A percentile compares a stretch with the other conserved stretches of the same genome.
phyloP scores from a whole-genome alignment of 495 filamentous ascomycete species.

The Aspergillus egyptiacus region DNA sequence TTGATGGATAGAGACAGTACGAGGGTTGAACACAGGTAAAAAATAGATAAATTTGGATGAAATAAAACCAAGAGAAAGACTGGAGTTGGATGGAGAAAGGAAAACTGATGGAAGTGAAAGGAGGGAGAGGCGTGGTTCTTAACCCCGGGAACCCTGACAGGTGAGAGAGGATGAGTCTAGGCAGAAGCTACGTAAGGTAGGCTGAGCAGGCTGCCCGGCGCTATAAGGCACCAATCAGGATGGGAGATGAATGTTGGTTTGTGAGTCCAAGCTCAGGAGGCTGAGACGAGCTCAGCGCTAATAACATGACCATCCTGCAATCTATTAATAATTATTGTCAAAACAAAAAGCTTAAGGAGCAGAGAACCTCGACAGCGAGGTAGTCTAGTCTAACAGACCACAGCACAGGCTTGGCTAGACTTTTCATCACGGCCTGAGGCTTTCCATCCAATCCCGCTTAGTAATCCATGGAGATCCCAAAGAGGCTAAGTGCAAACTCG shows the following conservation, averaged over 20 bases:
- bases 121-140: conserved; percentile 5
- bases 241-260: not conserved
- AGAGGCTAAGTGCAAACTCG: too few relatives aligned
- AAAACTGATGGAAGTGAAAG: not conserved
- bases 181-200: conserved; percentile 5
- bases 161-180: not conserved
- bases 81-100: conserved; percentile 7
- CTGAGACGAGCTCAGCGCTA: too few relatives aligned
- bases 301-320: too few relatives aligned
- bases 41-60: not conserved
- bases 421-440: too few relatives aligned
- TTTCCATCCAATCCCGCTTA: too few relatives aligned
- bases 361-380: too few relatives aligned
- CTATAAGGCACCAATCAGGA: not conserved
- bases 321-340: too few relatives aligned
- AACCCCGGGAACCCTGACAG: not conserved
- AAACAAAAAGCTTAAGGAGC: too few relatives aligned
- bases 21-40: not conserved
- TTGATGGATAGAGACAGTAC: not conserved
- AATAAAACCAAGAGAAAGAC: conserved; percentile 8
- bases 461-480: too few relatives aligned
- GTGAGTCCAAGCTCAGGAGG: not conserved
- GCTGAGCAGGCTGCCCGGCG: not conserved
- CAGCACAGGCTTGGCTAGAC: too few relatives aligned
- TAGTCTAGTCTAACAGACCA: too few relatives aligned